Evolutionary conservation across 2,329 filamentous ascomycete species (phyloP).

Genomic region (Chalaropsis ovoidea): DNA sequence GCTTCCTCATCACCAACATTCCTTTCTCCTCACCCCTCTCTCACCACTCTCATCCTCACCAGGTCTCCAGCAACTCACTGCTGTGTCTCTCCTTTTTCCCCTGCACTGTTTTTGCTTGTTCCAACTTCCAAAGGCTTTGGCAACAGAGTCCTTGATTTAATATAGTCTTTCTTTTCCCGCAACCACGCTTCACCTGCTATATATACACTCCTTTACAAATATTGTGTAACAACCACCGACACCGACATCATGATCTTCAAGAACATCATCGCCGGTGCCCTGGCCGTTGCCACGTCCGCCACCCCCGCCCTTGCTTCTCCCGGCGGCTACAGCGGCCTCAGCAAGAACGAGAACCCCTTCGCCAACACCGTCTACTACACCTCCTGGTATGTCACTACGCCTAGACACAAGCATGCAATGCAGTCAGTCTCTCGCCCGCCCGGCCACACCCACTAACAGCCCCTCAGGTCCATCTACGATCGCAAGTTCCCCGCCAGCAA

Average conservation of each 20-base stretch:
- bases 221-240: neutral
- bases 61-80: neutral
- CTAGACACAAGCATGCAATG: conserved; percentile 15
- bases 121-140: neutral
- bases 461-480: conserved; percentile 56
- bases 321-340: neutral
- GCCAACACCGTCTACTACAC: conserved; percentile 25
- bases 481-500: conserved; percentile 63
- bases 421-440: too few relatives aligned
- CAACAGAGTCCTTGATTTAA: neutral
- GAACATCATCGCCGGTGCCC: conserved; percentile 16
- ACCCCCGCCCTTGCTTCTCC: conserved; percentile 6
- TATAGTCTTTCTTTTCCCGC: neutral
- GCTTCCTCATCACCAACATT: neutral
- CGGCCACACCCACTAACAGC: too few relatives aligned
- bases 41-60: neutral
- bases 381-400: conserved; percentile 18
- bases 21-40: neutral
- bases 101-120: neutral
- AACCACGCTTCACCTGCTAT: neutral
- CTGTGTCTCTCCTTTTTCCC: conserved; percentile 13
- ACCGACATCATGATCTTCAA: conserved; percentile 13
- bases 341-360: neutral
- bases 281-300: conserved; percentile 15
- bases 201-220: neutral